These are phyloP conservation scores for Pterocarpus macrocarpus DNA, from an alignment of 306 rosid species.

Conservation along the genomic window DNA sequence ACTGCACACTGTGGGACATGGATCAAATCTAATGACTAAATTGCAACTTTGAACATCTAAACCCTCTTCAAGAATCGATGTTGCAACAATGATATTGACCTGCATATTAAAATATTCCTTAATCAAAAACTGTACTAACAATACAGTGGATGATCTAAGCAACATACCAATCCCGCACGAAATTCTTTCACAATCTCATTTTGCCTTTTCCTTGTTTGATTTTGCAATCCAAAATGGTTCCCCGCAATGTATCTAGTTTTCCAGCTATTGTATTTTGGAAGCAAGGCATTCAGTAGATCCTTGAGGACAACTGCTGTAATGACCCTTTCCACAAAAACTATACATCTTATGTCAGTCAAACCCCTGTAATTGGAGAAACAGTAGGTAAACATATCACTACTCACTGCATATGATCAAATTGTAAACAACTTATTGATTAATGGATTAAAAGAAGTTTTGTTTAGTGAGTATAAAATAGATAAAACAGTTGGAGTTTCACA, in stretches of 20 bases:
- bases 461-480: too few species aligned
- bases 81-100: slow-evolving; percentile 92
- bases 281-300: slow-evolving; percentile 62
- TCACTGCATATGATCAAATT: neutral
- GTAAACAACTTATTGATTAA: neutral
- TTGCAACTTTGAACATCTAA: slow-evolving; percentile 92
- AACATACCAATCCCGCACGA: slow-evolving; percentile 77
- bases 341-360: slow-evolving; percentile 76
- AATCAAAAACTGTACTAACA: slow-evolving; percentile 22
- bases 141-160: slow-evolving; percentile 9
- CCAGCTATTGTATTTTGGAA: slow-evolving; percentile 76
- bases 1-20: slow-evolving; percentile 81
- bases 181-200: slow-evolving; percentile 83
- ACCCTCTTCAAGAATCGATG: slow-evolving; percentile 97
- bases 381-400: neutral
- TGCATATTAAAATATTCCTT: slow-evolving; percentile 47
- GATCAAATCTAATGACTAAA: slow-evolving; percentile 90
- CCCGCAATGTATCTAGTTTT: slow-evolving; percentile 83
- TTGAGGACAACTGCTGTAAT: slow-evolving; percentile 74
- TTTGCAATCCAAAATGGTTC: slow-evolving; percentile 51
- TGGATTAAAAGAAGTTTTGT: neutral
- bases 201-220: slow-evolving; percentile 71
- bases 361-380: slow-evolving; percentile 49
- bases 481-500: neutral
- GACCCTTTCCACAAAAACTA: slow-evolving; percentile 86